Conservation (phyloP, 2,329 filamentous ascomycete species). For the Metarhizium album region DNA sequence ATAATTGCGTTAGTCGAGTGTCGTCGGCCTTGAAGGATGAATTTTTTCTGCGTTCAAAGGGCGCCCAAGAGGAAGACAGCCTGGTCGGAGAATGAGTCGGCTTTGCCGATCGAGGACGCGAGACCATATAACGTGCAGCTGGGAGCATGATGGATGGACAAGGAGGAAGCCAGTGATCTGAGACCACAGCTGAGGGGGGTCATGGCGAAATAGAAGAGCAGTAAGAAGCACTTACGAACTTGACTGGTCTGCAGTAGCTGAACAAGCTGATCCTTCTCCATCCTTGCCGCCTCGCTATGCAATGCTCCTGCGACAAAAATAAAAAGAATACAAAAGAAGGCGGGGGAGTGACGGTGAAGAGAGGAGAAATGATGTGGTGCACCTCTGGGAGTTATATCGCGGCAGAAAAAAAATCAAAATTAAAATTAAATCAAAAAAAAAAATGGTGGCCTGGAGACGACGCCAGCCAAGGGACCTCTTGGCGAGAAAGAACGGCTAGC, state of each 20-base stretch:
- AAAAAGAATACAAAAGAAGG: slow-evolving; percentile 3
- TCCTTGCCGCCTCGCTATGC: slow-evolving; percentile 12
- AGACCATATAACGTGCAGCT: background rate
- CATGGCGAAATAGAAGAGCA: background rate
- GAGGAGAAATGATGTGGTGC: slow-evolving; percentile 7
- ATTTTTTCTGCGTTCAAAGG: background rate
- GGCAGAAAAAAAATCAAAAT: slow-evolving; percentile 9
- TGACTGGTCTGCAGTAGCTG: slow-evolving; percentile 79
- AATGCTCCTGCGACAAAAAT: slow-evolving; percentile 8
- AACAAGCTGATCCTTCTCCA: slow-evolving; percentile 62
- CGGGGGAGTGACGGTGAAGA: slow-evolving; percentile 4
- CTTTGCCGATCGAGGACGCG: background rate
- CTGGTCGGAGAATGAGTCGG: background rate
- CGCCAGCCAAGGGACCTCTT: slow-evolving; percentile 1
- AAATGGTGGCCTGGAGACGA: background rate
- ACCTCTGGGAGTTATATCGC: slow-evolving; percentile 7
- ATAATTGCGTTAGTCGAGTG: slow-evolving; percentile 23
- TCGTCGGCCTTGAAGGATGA: background rate
- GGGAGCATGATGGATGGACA: background rate
- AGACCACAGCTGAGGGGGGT: too few species aligned
- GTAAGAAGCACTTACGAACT: slow-evolving; percentile 54
- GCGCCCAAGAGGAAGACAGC: background rate
- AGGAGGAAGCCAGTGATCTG: background rate
- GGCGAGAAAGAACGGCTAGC: background rate
- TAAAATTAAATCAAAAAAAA: too few species aligned